Evolutionary conservation across 164 flowering plant species (phyloP).

Genomic region (Tetracentron sinense): DNA sequence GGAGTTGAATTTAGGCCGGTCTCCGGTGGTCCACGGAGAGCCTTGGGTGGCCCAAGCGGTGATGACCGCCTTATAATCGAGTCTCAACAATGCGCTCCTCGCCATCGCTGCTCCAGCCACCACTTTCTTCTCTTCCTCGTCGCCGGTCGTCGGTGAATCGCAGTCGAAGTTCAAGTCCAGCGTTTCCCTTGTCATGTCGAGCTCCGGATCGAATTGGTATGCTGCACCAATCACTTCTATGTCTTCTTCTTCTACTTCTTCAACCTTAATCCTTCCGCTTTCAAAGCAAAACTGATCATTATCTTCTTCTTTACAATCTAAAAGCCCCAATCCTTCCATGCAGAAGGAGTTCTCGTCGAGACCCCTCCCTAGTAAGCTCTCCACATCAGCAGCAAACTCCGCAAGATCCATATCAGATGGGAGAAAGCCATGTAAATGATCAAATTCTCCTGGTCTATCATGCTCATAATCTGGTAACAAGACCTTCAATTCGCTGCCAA

Average conservation of each 20-base stretch:
- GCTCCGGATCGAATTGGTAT: conserved; percentile 15
- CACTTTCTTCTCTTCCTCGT: conserved; percentile 12
- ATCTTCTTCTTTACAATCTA: conserved; percentile 33
- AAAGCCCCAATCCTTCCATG: conserved; percentile 66
- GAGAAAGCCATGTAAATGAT: conserved; percentile 22
- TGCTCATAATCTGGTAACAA: neutral
- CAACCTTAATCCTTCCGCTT: conserved; percentile 30
- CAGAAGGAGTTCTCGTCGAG: conserved; percentile 32
- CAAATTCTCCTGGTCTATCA: too few species aligned
- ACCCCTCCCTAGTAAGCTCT: conserved; percentile 35
- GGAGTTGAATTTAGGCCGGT: conserved; percentile 51
- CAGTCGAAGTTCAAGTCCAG: conserved; percentile 35
- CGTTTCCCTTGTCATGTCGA: conserved; percentile 12
- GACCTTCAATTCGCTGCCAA: conserved; percentile 16
- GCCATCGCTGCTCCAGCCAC: neutral
- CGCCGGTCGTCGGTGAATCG: conserved; percentile 8
- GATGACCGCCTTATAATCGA: conserved; percentile 45
- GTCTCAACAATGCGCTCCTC: conserved; percentile 29
- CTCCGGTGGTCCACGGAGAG: conserved; percentile 73
- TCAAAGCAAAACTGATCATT: conserved; percentile 7
- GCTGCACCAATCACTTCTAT: conserved; percentile 10
- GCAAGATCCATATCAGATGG: conserved; percentile 43
- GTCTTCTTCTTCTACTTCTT: conserved; percentile 31
- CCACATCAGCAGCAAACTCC: conserved; percentile 52
- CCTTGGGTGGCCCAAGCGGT: conserved; percentile 67